These are phyloP conservation scores for Biscogniauxia sp. DNA, from an alignment of 2,329 filamentous ascomycete species.

Conservation along the genomic window DNA sequence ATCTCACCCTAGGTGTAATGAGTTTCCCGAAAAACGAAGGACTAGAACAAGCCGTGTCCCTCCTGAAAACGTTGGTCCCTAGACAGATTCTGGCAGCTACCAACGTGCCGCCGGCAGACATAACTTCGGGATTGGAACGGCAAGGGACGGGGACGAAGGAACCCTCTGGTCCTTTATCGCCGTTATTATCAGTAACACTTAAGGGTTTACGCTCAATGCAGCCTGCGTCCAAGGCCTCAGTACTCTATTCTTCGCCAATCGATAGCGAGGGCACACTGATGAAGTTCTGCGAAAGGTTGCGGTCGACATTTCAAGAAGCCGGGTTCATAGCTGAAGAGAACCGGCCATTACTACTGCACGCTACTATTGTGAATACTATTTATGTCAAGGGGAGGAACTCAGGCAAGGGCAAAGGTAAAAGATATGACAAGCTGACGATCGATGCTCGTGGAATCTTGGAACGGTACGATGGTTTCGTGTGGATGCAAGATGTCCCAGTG, in stretches of 20 bases:
- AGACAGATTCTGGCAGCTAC: constrained; percentile 38
- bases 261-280: constrained; percentile 52
- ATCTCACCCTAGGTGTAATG: constrained; percentile 87
- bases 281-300: constrained; percentile 57
- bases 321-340: constrained; percentile 57
- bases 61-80: constrained; percentile 39
- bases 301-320: constrained; percentile 50
- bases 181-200: constrained; percentile 44
- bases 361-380: constrained; percentile 82
- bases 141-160: constrained; percentile 17
- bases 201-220: constrained; percentile 63
- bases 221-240: constrained; percentile 51
- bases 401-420: constrained; percentile 23
- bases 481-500: constrained; percentile 67
- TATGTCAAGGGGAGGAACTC: constrained; percentile 56
- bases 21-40: constrained; percentile 55
- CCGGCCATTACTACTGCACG: constrained; percentile 72
- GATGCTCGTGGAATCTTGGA: constrained; percentile 57
- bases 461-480: constrained; percentile 62
- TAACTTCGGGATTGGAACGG: constrained; percentile 1
- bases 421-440: constrained; percentile 43
- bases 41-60: constrained; percentile 40
- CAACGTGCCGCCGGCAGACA: constrained; percentile 4
- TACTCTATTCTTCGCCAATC: constrained; percentile 63
- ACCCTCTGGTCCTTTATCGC: constrained; percentile 3